phyloP scores from a whole-genome alignment of 345 rosid genomes.

The Syzygium aqueum region DNA sequence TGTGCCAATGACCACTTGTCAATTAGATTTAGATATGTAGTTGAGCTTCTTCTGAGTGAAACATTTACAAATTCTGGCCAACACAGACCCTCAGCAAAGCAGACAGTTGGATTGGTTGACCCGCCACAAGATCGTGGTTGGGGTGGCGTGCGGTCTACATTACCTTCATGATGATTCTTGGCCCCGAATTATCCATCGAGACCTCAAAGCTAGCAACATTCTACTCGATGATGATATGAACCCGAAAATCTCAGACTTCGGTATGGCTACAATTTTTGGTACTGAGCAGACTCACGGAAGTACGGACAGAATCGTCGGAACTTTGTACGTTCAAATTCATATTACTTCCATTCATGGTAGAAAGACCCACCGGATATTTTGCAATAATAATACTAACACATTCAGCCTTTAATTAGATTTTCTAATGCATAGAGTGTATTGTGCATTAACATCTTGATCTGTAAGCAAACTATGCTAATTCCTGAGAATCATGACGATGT shows the following conservation, averaged over 20 bases:
- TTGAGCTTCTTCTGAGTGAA: no score
- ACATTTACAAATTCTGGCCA: background rate
- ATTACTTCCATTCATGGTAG: background rate
- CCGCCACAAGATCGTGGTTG: background rate
- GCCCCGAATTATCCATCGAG: background rate
- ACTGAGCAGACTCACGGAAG: background rate
- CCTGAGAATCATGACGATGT: no score
- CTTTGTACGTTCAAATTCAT: background rate
- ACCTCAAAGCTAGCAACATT: background rate
- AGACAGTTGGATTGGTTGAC: background rate
- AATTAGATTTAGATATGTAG: background rate
- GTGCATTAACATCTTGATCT: background rate
- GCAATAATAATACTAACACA: background rate
- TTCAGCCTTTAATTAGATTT: background rate
- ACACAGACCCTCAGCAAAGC: background rate
- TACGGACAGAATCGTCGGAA: background rate
- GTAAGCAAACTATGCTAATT: background rate
- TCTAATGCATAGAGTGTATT: background rate
- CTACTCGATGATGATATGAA: background rate
- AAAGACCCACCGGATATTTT: background rate
- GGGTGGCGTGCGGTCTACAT: background rate
- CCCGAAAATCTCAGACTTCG: background rate
- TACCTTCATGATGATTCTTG: background rate
- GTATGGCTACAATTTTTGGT: background rate
- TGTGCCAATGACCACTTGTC: background rate